Conservation (phyloP, 2,329 filamentous ascomycete species). For the Torrubiellomyces zombiae region DNA sequence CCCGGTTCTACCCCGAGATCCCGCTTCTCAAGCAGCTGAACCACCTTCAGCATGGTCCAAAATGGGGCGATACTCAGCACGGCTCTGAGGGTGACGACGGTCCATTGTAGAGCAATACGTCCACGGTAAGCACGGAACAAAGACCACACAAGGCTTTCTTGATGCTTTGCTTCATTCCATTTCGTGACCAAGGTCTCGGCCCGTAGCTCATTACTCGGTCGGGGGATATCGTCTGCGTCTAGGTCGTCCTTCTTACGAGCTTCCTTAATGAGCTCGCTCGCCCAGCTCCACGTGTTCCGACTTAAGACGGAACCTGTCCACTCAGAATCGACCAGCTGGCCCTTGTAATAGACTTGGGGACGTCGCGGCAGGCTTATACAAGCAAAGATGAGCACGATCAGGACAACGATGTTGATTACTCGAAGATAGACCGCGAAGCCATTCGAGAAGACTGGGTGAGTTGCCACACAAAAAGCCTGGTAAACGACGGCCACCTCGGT, state of each 20-base stretch:
- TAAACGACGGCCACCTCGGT: slow-evolving; percentile 26
- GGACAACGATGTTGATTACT: slow-evolving; percentile 26
- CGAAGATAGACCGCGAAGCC: slow-evolving; percentile 27
- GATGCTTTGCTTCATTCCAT: slow-evolving; percentile 31
- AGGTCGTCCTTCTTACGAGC: slow-evolving; percentile 42
- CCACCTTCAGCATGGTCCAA: slow-evolving; percentile 48
- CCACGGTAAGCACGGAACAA: slow-evolving; percentile 40
- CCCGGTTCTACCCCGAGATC: slow-evolving; percentile 26
- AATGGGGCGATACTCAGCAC: slow-evolving; percentile 54
- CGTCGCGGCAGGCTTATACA: slow-evolving; percentile 46
- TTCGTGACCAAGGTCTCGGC: slow-evolving; percentile 30
- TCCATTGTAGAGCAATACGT: slow-evolving; percentile 40
- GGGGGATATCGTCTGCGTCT: slow-evolving; percentile 44
- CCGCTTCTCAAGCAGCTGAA: slow-evolving; percentile 45
- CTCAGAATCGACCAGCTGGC: slow-evolving; percentile 44
- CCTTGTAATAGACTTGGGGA: slow-evolving; percentile 47
- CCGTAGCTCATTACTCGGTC: slow-evolving; percentile 38
- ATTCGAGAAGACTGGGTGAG: slow-evolving; percentile 14
- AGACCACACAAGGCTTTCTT: slow-evolving; percentile 40
- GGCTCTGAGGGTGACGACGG: slow-evolving; percentile 34
- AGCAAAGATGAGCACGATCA: slow-evolving; percentile 27
- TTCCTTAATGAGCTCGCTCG: slow-evolving; percentile 32
- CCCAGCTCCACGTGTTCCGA: slow-evolving; percentile 52
- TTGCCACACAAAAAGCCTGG: slow-evolving; percentile 23
- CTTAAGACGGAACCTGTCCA: slow-evolving; percentile 42